Conservation (phyloP, 2,329 filamentous ascomycete genomes). For the Hypoxylon sp. region DNA sequence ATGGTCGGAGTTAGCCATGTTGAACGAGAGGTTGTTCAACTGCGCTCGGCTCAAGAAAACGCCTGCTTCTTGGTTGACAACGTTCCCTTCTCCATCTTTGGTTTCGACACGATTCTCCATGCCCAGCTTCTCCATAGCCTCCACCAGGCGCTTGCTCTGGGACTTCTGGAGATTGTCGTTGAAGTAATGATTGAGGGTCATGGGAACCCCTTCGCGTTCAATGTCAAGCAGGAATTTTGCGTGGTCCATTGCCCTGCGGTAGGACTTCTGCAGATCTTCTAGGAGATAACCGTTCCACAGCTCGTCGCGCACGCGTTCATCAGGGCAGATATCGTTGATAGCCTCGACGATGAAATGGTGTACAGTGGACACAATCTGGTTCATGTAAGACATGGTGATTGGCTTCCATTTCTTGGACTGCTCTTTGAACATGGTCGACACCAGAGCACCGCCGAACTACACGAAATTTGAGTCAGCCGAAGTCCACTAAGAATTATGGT, state of each 20-base stretch:
- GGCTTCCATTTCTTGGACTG: constrained; percentile 63
- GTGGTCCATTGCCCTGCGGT: constrained; percentile 59
- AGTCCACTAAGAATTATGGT: background rate
- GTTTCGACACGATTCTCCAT: background rate
- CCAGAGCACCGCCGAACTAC: constrained; percentile 47
- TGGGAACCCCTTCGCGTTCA: constrained; percentile 59
- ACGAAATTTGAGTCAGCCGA: background rate
- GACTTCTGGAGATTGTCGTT: constrained; percentile 51
- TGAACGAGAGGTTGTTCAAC: constrained; percentile 43
- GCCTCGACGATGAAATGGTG: constrained; percentile 60
- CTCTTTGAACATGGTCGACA: constrained; percentile 59
- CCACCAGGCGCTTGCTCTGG: constrained; percentile 44
- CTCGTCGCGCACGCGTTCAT: constrained; percentile 55
- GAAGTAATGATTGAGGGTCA: constrained; percentile 66
- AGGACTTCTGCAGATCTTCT: constrained; percentile 58
- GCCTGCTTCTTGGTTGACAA: constrained; percentile 6
- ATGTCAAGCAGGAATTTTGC: constrained; percentile 61
- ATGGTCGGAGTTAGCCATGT: constrained; percentile 52
- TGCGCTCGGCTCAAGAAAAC: constrained; percentile 43
- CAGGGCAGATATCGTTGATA: constrained; percentile 57
- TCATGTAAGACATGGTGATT: constrained; percentile 60
- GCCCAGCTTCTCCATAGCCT: constrained; percentile 32
- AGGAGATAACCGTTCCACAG: constrained; percentile 56
- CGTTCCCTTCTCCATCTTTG: background rate
- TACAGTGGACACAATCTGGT: constrained; percentile 57